Evolutionary conservation across 1,284 basidiomycete genomes (phyloP).

Genomic region (Leucocoprinus gongylophorus): DNA sequence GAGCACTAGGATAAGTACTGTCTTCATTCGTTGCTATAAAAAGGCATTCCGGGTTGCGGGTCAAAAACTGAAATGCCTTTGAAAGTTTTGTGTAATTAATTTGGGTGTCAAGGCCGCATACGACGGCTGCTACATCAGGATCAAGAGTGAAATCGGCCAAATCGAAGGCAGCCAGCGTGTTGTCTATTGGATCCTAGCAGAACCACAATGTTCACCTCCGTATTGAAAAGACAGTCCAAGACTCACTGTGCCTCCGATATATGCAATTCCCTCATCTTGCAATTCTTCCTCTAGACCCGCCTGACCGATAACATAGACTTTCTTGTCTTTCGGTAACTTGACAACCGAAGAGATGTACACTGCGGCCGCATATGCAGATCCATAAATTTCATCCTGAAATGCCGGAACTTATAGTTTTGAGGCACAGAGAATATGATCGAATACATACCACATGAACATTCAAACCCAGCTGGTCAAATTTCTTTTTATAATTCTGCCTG

Average conservation of each 20-base stretch:
- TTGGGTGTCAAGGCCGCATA: constrained; percentile 78
- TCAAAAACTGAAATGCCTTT: constrained; percentile 90
- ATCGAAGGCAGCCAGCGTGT: constrained; percentile 65
- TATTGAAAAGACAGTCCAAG: background rate
- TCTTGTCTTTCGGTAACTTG: constrained; percentile 85
- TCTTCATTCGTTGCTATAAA: constrained; percentile 96
- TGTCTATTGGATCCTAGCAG: constrained; percentile 73
- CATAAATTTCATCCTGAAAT: constrained; percentile 86
- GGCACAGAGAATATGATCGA: constrained; percentile 1
- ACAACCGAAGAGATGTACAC: constrained; percentile 89
- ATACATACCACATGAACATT: constrained; percentile 73
- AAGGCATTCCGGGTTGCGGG: constrained; percentile 67
- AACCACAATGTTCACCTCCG: constrained; percentile 2
- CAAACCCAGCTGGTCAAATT: constrained; percentile 87
- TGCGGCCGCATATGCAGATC: constrained; percentile 91
- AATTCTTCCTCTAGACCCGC: constrained; percentile 91
- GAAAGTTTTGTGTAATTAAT: constrained; percentile 92
- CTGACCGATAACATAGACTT: constrained; percentile 96
- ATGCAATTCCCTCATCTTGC: constrained; percentile 71
- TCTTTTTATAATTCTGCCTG: constrained; percentile 77
- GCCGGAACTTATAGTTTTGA: background rate
- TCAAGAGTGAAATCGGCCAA: constrained; percentile 71
- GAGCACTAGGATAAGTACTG: constrained; percentile 77
- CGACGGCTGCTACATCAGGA: constrained; percentile 78
- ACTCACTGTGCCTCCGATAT: constrained; percentile 82